Evolutionary conservation across 208 protist genomes (phyloP).

Genomic region (Crithidia bombi): DNA sequence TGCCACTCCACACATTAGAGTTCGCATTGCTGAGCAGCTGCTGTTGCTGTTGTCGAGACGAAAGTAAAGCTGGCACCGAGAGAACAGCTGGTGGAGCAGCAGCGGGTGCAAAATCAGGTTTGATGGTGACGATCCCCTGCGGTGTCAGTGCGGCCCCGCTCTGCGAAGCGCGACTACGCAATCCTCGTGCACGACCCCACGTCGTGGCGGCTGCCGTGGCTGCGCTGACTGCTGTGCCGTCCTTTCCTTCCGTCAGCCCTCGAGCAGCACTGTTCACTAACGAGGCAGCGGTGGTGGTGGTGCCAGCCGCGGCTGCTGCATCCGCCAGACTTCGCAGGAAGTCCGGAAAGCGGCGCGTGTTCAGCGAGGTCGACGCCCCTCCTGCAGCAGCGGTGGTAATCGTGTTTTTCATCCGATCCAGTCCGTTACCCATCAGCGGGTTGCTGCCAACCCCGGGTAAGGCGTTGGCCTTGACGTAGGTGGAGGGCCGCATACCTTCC

Average conservation of each 20-base stretch:
- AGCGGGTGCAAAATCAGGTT: not conserved
- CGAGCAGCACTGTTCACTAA: no score
- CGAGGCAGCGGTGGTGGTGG: not conserved
- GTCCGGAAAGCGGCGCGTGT: conserved; percentile 2
- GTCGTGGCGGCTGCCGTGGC: not conserved
- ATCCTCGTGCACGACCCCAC: conserved; percentile 5
- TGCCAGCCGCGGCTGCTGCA: not conserved
- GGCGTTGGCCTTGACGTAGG: not conserved
- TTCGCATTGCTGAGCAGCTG: not conserved
- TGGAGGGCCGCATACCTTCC: not conserved
- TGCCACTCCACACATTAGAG: not conserved
- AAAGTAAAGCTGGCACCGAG: not conserved
- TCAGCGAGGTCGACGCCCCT: not conserved
- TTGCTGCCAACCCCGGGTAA: not conserved
- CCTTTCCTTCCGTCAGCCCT: not conserved
- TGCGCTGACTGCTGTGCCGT: not conserved
- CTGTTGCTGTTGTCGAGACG: not conserved
- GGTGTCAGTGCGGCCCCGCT: not conserved
- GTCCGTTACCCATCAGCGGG: not conserved
- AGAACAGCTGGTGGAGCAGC: not conserved
- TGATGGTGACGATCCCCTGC: conserved; percentile 7
- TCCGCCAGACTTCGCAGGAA: conserved; percentile 13
- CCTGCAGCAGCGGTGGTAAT: not conserved
- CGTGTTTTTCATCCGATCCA: not conserved
- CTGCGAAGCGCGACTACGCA: conserved; percentile 1